These are phyloP conservation scores for Posidonia australis DNA, from an alignment of 106 monocot genomes.

Conservation along the genomic window DNA sequence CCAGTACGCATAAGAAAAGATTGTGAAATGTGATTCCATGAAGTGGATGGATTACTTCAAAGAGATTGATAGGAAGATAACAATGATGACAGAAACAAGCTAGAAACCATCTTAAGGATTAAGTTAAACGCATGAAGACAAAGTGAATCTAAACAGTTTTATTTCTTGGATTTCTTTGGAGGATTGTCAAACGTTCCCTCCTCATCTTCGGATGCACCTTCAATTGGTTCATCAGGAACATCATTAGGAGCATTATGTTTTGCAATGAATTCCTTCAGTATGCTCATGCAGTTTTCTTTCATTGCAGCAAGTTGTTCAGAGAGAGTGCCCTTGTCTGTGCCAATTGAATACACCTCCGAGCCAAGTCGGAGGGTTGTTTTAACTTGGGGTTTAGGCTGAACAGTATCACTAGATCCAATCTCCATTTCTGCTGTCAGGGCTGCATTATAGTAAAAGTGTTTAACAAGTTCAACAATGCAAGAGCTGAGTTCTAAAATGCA, in stretches of 20 bases:
- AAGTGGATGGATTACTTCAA: too few species aligned
- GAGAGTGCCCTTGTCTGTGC: neutral
- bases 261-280: slow-evolving; percentile 60
- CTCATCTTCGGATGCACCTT: slow-evolving; percentile 27
- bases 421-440: neutral
- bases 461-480: too few species aligned
- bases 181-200: slow-evolving; percentile 33
- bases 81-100: too few species aligned
- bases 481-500: too few species aligned
- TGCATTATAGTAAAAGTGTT: too few species aligned
- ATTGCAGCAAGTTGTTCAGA: slow-evolving; percentile 21
- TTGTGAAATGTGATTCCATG: too few species aligned
- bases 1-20: too few species aligned
- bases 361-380: slow-evolving; percentile 1
- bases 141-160: too few species aligned
- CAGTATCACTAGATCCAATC: neutral
- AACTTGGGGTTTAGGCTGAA: neutral
- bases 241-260: slow-evolving; percentile 56
- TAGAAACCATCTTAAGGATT: too few species aligned
- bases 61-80: too few species aligned
- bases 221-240: slow-evolving; percentile 56
- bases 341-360: neutral
- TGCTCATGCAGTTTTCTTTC: slow-evolving; percentile 59
- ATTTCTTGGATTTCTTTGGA: slow-evolving; percentile 56
- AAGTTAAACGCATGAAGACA: too few species aligned